phyloP scores from a whole-genome alignment of 2,329 filamentous ascomycete genomes.

The Colletotrichum cordylinicola region DNA sequence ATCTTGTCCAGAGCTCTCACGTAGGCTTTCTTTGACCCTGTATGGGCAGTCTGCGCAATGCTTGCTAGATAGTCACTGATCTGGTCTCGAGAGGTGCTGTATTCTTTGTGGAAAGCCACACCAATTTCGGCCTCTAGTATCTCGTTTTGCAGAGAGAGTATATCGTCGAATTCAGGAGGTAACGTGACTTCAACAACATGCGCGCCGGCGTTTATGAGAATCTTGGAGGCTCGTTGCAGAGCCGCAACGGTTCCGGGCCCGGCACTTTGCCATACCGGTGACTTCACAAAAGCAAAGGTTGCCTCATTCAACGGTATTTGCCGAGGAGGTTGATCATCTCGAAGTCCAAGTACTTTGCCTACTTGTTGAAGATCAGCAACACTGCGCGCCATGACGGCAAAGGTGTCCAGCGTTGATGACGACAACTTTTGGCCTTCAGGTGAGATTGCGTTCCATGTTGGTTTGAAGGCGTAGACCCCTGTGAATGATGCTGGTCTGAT shows the following conservation, averaged over 20 bases:
- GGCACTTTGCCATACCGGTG: conserved; percentile 53
- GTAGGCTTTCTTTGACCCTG: neutral
- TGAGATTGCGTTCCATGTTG: conserved; percentile 68
- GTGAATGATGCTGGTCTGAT: conserved; percentile 63
- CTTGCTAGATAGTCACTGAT: neutral
- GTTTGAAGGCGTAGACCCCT: conserved; percentile 62
- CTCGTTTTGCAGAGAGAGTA: conserved; percentile 27
- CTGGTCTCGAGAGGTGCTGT: neutral
- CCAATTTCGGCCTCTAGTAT: neutral
- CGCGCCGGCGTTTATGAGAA: conserved; percentile 53
- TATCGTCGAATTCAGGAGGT: conserved; percentile 50
- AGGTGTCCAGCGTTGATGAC: conserved; percentile 63
- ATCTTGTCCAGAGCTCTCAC: conserved; percentile 50
- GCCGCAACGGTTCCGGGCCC: conserved; percentile 48
- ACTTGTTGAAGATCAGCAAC: conserved; percentile 64
- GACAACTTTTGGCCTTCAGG: conserved; percentile 66
- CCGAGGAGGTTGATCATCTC: conserved; percentile 45
- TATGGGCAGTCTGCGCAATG: neutral
- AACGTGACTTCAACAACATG: conserved; percentile 60
- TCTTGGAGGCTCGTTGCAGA: conserved; percentile 40
- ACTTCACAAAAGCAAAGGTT: conserved; percentile 61
- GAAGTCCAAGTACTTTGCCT: conserved; percentile 55
- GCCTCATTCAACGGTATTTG: conserved; percentile 30
- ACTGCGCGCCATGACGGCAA: conserved; percentile 64
- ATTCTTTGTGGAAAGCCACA: neutral